phyloP scores from a whole-genome alignment of 2,329 filamentous ascomycete genomes.

The Pseudopyricularia cyperi region DNA sequence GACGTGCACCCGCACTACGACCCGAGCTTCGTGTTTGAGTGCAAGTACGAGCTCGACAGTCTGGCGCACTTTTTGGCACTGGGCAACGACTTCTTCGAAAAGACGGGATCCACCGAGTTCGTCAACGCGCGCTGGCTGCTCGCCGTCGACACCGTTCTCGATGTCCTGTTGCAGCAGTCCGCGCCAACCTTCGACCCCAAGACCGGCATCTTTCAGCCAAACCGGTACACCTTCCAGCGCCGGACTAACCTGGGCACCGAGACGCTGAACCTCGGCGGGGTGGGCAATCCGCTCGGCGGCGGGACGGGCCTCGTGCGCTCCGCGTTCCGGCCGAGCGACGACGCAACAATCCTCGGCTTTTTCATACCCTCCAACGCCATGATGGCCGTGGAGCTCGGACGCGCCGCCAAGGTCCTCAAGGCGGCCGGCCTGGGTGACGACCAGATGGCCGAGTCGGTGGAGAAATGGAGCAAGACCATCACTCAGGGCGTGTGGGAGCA shows the following conservation, averaged over 20 bases:
- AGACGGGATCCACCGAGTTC: slow-evolving; percentile 68
- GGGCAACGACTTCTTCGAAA: slow-evolving; percentile 72
- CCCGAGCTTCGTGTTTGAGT: slow-evolving; percentile 78
- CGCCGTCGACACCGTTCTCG: slow-evolving; percentile 62
- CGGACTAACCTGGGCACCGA: slow-evolving; percentile 74
- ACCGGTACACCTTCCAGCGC: slow-evolving; percentile 81
- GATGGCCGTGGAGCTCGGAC: slow-evolving; percentile 80
- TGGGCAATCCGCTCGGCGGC: slow-evolving; percentile 81
- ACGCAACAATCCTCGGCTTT: slow-evolving; percentile 87
- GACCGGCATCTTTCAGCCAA: slow-evolving; percentile 50
- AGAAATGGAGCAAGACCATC: slow-evolving; percentile 48
- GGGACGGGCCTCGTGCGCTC: slow-evolving; percentile 80
- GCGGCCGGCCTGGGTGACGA: slow-evolving; percentile 36
- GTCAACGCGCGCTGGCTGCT: slow-evolving; percentile 65
- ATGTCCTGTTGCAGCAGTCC: slow-evolving; percentile 67
- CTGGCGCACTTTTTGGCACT: slow-evolving; percentile 82
- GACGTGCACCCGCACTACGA: slow-evolving; percentile 79
- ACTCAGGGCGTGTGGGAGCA: slow-evolving; percentile 71
- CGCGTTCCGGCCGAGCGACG: slow-evolving; percentile 88
- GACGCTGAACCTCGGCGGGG: slow-evolving; percentile 67
- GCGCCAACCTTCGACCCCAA: slow-evolving; percentile 64
- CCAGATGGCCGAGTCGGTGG: slow-evolving; percentile 38
- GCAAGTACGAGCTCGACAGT: slow-evolving; percentile 97
- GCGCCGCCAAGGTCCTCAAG: slow-evolving; percentile 57
- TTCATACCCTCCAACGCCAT: slow-evolving; percentile 94